phyloP scores from a whole-genome alignment of 768 basidiomycete genomes.

The Tylopilus sp. region DNA sequence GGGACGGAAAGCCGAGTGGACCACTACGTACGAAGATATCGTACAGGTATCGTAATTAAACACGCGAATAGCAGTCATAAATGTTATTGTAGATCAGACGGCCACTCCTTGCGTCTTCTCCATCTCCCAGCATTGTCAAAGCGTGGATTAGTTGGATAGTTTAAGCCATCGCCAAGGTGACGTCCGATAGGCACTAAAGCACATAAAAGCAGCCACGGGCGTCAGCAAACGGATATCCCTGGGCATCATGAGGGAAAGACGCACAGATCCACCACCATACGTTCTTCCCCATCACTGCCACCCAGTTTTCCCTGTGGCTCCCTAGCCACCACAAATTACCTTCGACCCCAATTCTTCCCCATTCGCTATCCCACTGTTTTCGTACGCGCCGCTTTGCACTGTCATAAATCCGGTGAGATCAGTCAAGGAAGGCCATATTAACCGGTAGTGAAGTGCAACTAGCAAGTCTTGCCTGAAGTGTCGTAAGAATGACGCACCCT shows the following conservation, averaged over 20 bases:
- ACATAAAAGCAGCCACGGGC: constrained; percentile 4
- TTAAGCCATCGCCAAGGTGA: constrained; percentile 53
- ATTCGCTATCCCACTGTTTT: constrained; percentile 70
- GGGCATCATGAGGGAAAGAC: constrained; percentile 27
- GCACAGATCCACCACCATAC: constrained; percentile 76
- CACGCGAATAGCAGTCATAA: background rate
- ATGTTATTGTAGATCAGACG: constrained; percentile 53
- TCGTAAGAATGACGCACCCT: constrained; percentile 38
- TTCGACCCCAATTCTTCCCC: constrained; percentile 72
- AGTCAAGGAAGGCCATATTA: background rate
- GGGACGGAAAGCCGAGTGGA: background rate
- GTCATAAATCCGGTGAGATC: constrained; percentile 5
- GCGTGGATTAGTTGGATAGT: constrained; percentile 67
- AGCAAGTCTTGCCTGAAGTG: background rate
- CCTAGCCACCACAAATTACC: constrained; percentile 89
- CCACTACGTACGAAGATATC: background rate
- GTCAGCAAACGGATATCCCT: background rate
- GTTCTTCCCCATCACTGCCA: constrained; percentile 73
- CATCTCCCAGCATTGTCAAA: constrained; percentile 69
- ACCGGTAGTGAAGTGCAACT: background rate
- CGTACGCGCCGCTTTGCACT: constrained; percentile 49
- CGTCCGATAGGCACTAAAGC: constrained; percentile 48
- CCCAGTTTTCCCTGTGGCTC: constrained; percentile 60
- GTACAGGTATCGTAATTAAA: background rate
- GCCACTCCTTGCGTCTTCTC: constrained; percentile 69